Evolutionary conservation across 495 filamentous ascomycete genomes (phyloP), one percentile per base, ranked within the genome.

Genomic region (Aspergillus incahuasiensis): DNA sequence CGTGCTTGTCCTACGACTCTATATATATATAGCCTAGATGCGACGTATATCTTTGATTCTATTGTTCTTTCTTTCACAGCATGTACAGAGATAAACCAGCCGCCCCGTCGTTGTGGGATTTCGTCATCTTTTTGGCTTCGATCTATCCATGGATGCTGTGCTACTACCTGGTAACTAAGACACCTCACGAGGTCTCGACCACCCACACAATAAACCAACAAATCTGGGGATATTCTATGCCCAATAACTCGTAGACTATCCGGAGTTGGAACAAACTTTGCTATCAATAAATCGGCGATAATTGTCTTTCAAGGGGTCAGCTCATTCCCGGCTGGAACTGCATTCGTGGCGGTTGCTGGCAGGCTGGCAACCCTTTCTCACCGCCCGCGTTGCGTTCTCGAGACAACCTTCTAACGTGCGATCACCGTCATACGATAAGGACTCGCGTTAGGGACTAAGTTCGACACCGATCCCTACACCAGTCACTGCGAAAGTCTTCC

Each of bases 121-220:
- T 59, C 60, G 60, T 62, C 60, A 62, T 62, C 56, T 56, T 41
- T 38, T 35, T 41, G 15, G 28, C 28, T 39, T 35, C 25, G 32
- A 49, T 49, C 32, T 32, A 49, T 38, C 47, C 30, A 49, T 49
- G 47, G 30, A 11, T 49, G 15, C 13, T 22, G 18, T 35, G 32
- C 32, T 12, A 35, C 32, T 35, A 35, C 32, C 13, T 7, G 32
- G 32, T 35, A 35, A 35, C 12, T 35, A 35, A 11, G 6, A 35
- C 12, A 25, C 43, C 21, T 30, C 43, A 44, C 42, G 32, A 35
- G n/a, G 13, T 35, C 32, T 11, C 19, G 16, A 44, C 43, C 1
- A 16, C 11, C 3, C 22, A 16, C 3, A 46, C 21, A 15, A 28
- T n/a, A 12, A 28, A 46, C 4, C 20, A 15, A 30, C 15, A 4